A percentile compares a stretch with the other conserved stretches of the same genome.
Conservation (phyloP, 495 filamentous ascomycete genomes). For the Tetracladium setigerum region DNA sequence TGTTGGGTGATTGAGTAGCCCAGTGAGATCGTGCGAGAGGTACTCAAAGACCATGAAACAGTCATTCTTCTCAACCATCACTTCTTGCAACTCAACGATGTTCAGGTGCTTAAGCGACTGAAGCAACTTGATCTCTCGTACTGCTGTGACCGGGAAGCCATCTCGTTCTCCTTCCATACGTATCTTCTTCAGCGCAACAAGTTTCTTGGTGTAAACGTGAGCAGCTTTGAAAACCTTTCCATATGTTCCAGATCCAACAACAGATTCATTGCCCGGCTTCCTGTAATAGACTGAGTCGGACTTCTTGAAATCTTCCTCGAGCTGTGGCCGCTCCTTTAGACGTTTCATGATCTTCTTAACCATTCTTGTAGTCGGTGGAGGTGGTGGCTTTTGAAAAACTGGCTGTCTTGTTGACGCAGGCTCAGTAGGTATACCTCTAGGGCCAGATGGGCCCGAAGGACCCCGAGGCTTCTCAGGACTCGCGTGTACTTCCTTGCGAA, state of each 20-base stretch:
- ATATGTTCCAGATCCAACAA: conserved; percentile 88
- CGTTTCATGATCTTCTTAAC: conserved; percentile 64
- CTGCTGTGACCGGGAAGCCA: conserved; percentile 94
- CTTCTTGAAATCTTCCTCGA: conserved; percentile 59
- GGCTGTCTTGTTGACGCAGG: conserved; percentile 26
- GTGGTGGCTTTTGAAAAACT: conserved; percentile 34
- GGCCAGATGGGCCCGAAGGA: conserved; percentile 15
- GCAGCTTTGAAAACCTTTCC: conserved; percentile 98
- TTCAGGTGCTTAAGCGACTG: conserved; percentile 90
- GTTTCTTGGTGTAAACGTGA: conserved; percentile 84
- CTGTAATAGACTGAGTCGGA: conserved; percentile 86
- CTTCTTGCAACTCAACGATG: conserved; percentile 81
- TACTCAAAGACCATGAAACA: conserved; percentile 99
- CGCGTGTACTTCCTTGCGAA: conserved; percentile 19
- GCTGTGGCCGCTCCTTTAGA: conserved; percentile 60
- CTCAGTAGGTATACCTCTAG: conserved; percentile 22
- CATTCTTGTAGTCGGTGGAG: conserved; percentile 43
- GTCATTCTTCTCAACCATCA: conserved; percentile 98
- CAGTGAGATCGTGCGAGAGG: conserved; percentile 86
- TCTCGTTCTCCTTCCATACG: conserved; percentile 95
- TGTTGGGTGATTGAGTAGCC: conserved; percentile 85
- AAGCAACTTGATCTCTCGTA: conserved; percentile 93
- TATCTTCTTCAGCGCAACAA: conserved; percentile 91
- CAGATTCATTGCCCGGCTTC: conserved; percentile 90
- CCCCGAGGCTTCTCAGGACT: conserved; percentile 20